Percentiles rank a stretch among this genome's conserved stretches.
phyloP scores from a whole-genome alignment of 1,284 basidiomycete genomes.

The Baeospora myosura region DNA sequence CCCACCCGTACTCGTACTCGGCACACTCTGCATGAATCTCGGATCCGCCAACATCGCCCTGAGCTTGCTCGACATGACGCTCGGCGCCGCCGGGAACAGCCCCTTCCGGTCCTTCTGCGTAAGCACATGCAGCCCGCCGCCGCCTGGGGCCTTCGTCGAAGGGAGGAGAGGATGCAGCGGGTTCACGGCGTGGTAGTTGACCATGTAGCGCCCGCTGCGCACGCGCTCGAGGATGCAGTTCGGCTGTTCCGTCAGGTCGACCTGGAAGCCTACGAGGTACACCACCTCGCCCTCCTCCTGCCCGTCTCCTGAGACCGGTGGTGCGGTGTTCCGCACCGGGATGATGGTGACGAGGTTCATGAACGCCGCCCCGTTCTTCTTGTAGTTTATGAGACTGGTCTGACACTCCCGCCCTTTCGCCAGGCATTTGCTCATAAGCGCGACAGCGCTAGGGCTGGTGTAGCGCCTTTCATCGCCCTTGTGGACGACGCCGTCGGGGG shows the following conservation, averaged over 20 bases:
- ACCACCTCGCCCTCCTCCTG: slow-evolving; percentile 55
- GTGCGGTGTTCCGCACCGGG: slow-evolving; percentile 65
- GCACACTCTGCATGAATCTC: slow-evolving; percentile 11
- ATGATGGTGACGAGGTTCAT: slow-evolving; percentile 83
- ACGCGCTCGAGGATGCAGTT: slow-evolving; percentile 75
- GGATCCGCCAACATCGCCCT: slow-evolving; percentile 24
- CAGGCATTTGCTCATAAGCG: slow-evolving; percentile 60
- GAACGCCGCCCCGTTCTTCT: slow-evolving; percentile 80
- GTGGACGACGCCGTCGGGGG: slow-evolving; percentile 60
- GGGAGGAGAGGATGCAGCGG: not conserved
- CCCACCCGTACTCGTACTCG: too few relatives aligned
- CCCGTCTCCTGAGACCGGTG: slow-evolving; percentile 31
- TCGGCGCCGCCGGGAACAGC: slow-evolving; percentile 17
- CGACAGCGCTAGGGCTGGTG: slow-evolving; percentile 66
- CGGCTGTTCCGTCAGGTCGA: slow-evolving; percentile 84
- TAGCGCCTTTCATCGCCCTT: slow-evolving; percentile 62
- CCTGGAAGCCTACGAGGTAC: slow-evolving; percentile 90
- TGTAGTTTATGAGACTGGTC: slow-evolving; percentile 82
- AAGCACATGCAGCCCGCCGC: slow-evolving; percentile 4
- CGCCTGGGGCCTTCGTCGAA: not conserved
- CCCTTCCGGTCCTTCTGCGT: slow-evolving; percentile 19
- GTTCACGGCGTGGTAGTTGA: slow-evolving; percentile 32
- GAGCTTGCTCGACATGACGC: slow-evolving; percentile 26
- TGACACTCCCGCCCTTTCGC: slow-evolving; percentile 81
- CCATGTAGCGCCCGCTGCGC: slow-evolving; percentile 65